A percentile compares a stretch with the other conserved stretches of the same genome.
These are phyloP conservation scores for Wickerhamiella alocasiicola DNA, from an alignment of 805 yeast genomes.

Conservation along the genomic window DNA sequence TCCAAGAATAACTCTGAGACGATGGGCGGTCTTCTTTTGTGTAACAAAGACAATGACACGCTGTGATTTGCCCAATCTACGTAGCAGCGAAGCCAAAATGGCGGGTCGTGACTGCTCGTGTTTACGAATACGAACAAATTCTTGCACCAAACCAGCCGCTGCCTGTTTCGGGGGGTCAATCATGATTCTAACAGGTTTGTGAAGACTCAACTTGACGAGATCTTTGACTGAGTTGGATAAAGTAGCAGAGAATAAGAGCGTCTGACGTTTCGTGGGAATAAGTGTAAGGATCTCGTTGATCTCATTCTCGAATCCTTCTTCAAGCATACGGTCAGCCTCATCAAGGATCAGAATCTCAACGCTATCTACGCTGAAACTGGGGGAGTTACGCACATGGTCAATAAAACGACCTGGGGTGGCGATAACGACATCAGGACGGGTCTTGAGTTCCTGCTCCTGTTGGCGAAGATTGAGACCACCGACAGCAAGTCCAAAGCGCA, in stretches of 20 bases:
- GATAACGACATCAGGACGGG: conserved; percentile 89
- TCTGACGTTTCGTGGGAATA: conserved; percentile 85
- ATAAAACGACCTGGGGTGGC: conserved; percentile 99
- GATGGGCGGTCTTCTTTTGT: conserved; percentile 83
- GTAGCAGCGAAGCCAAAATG: conserved; percentile 56
- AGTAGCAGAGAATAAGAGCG: conserved; percentile 90
- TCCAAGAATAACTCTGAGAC: conserved; percentile 70
- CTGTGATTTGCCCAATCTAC: conserved; percentile 52
- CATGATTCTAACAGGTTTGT: conserved; percentile 88
- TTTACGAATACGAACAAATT: conserved; percentile 87
- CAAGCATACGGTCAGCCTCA: conserved; percentile 98
- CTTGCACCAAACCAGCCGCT: conserved; percentile 80
- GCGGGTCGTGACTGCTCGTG: conserved; percentile 71
- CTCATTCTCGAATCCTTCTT: conserved; percentile 96
- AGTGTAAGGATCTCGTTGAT: conserved; percentile 77
- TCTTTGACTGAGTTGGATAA: conserved; percentile 91
- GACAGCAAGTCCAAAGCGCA: conserved; percentile 89
- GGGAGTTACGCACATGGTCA: conserved; percentile 91
- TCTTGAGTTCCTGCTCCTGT: conserved; percentile 86
- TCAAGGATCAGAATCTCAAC: conserved; percentile 89
- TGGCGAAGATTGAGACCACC: conserved; percentile 94
- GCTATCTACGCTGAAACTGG: conserved; percentile 78
- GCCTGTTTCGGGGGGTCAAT: conserved; percentile 94
- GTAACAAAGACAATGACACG: conserved; percentile 85
- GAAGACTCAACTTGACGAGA: conserved; percentile 74